Evolutionary conservation across 169 alveolate species (phyloP).

Genomic region (Cystoisospora suis): DNA sequence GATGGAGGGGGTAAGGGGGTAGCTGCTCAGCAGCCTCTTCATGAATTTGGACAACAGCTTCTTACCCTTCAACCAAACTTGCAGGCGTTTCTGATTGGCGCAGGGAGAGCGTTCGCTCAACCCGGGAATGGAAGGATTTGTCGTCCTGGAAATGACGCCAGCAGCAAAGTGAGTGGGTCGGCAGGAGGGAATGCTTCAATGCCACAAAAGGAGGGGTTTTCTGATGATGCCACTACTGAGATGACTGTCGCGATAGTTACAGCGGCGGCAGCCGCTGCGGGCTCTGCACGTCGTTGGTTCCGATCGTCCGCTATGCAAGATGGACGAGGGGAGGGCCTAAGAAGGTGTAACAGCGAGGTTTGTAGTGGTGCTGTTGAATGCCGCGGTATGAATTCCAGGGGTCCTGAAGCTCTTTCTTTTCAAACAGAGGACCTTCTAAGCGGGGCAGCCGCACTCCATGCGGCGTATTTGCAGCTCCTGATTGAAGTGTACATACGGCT

Average conservation of each 20-base stretch:
- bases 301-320: too few species aligned
- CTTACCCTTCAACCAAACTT: neutral
- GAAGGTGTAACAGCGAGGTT: too few species aligned
- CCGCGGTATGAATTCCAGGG: too few species aligned
- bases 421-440: neutral
- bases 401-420: too few species aligned
- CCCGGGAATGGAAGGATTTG: neutral
- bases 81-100: neutral
- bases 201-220: neutral
- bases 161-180: neutral
- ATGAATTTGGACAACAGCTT: too few species aligned
- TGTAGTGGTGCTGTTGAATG: too few species aligned
- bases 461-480: conserved; percentile 27
- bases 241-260: too few species aligned
- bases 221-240: too few species aligned
- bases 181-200: neutral
- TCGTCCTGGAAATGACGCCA: neutral
- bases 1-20: too few species aligned
- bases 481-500: conserved; percentile 13
- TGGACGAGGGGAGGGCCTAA: too few species aligned
- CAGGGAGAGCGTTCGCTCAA: neutral
- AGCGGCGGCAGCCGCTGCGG: neutral
- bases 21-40: too few species aligned
- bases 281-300: neutral
- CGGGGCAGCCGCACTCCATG: conserved; percentile 46